Conservation (phyloP, 257 asterid species). For the Solanum paucissectum region DNA sequence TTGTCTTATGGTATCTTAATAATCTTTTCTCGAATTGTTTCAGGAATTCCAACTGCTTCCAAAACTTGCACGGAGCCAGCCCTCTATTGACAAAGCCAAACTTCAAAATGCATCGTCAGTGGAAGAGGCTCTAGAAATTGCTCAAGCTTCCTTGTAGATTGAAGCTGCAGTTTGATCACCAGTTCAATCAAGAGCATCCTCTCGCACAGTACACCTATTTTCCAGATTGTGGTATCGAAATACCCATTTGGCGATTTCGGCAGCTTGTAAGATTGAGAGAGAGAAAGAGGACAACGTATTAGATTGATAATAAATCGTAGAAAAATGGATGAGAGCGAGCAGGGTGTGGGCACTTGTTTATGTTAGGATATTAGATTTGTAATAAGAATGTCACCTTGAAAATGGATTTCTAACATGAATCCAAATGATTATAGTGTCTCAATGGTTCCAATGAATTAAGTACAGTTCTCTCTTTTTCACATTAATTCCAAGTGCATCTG, state of each 20-base stretch:
- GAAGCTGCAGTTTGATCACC: slow-evolving; percentile 20
- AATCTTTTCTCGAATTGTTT: not conserved
- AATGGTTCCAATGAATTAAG: not conserved
- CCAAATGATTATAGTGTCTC: not conserved
- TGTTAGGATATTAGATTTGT: not conserved
- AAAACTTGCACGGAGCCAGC: slow-evolving; percentile 74
- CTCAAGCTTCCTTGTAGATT: slow-evolving; percentile 40
- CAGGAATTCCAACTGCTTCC: slow-evolving; percentile 91
- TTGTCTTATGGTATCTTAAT: not conserved
- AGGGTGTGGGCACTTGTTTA: not conserved
- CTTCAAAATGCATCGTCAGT: slow-evolving; percentile 76
- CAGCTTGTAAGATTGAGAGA: not conserved
- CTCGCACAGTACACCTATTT: not conserved
- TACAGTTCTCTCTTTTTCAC: not conserved
- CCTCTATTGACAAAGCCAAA: slow-evolving; percentile 51
- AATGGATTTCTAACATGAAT: not conserved
- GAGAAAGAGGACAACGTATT: not conserved
- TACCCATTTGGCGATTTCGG: not conserved
- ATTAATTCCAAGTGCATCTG: not conserved
- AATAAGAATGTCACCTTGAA: not conserved
- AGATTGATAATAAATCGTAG: not conserved
- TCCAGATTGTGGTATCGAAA: not conserved
- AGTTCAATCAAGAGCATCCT: not conserved
- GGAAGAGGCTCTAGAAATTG: slow-evolving; percentile 78
- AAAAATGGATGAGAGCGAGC: not conserved